A percentile compares a stretch with the other conserved stretches of the same genome.
These are phyloP conservation scores for Meira miltonrushii DNA, from an alignment of 1,284 basidiomycete genomes.

Conservation along the genomic window DNA sequence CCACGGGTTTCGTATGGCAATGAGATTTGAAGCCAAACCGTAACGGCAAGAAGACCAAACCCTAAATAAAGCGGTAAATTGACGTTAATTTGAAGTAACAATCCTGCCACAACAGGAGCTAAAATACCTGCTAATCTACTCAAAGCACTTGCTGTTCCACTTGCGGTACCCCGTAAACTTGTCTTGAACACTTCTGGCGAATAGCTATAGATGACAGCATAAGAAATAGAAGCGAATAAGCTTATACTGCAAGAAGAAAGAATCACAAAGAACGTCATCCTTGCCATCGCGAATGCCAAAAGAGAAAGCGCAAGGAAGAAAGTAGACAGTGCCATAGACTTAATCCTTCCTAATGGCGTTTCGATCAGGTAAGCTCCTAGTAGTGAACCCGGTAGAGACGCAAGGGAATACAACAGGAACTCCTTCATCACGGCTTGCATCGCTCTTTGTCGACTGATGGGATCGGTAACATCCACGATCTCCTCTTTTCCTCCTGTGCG, in stretches of 20 bases:
- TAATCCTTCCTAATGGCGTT: slow-evolving; percentile 62
- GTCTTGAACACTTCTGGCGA: slow-evolving; percentile 46
- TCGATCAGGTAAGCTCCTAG: slow-evolving; percentile 86
- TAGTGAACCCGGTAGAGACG: slow-evolving; percentile 55
- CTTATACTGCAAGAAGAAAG: slow-evolving; percentile 19
- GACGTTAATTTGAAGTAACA: slow-evolving; percentile 5
- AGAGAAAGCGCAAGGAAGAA: slow-evolving; percentile 28
- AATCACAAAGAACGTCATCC: slow-evolving; percentile 21
- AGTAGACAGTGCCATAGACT: slow-evolving; percentile 59
- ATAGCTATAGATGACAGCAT: slow-evolving; percentile 47
- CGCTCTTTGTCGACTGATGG: not conserved
- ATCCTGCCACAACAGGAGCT: slow-evolving; percentile 37
- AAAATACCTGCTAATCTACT: slow-evolving; percentile 44
- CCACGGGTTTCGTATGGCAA: slow-evolving; percentile 4
- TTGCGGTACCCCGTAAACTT: slow-evolving; percentile 38
- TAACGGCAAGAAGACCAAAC: slow-evolving; percentile 1
- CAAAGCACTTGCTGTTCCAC: slow-evolving; percentile 41
- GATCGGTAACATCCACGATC: not conserved
- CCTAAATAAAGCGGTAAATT: slow-evolving; percentile 8
- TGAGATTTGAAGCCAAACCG: slow-evolving; percentile 1
- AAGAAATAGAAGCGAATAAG: slow-evolving; percentile 39
- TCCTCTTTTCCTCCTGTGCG: slow-evolving; percentile 19
- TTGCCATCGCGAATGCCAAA: slow-evolving; percentile 28
- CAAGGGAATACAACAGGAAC: slow-evolving; percentile 40
- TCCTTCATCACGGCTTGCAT: slow-evolving; percentile 21